Base-by-base conservation (phyloP, 257 asterid genomes). In the Linaria vulgaris region DNA sequence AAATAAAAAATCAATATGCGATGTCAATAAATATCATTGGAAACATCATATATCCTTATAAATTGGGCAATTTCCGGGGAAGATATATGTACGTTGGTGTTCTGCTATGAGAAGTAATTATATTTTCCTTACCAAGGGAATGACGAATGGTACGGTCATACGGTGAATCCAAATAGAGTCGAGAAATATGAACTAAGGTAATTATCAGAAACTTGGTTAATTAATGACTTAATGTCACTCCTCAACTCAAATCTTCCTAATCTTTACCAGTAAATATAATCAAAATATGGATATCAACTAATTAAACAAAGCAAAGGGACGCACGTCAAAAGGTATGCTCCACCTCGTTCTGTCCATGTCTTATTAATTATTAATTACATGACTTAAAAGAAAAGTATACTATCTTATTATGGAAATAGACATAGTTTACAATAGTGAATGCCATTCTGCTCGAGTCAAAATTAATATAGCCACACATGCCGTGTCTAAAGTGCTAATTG, bases 261-360 rank as follows among this genome's bases (percentile, higher is more conserved):
- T 53, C 8, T 20, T 53, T 53, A 11, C n/a, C 24, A 16, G 24
- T 38, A 53, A 57, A 43, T 57, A 3, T 15, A 34, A 53, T 14
- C 54, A 24, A 3, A 39, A 44, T 43, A 45, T 15, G 37, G n/a
- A 8, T 34, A 45, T 65, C 71, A 62, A 30, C 73, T 71, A 62
- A 34, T 63, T 56, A 76, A 21, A 60, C 64, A 69, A 77, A 77
- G 81, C 70, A 45, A 71, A 52, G 74, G 45, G 41, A 71, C 61
- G 82, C 80, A 77, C 73, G 83, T 72, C 67, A 72, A 80, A 76
- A 66, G 77, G 34, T 69, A 74, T 70, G 74, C 71, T 69, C 67
- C 79, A 74, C 76, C 83, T 65, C 80, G 66, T 66, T 60, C 69
- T 59, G 63, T 76, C 69, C 73, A 62, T 62, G 68, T 67, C 80